These are phyloP conservation scores for Coemansia asiatica DNA, from an alignment of 192 early-diverging fungal species.

Conservation along the genomic window DNA sequence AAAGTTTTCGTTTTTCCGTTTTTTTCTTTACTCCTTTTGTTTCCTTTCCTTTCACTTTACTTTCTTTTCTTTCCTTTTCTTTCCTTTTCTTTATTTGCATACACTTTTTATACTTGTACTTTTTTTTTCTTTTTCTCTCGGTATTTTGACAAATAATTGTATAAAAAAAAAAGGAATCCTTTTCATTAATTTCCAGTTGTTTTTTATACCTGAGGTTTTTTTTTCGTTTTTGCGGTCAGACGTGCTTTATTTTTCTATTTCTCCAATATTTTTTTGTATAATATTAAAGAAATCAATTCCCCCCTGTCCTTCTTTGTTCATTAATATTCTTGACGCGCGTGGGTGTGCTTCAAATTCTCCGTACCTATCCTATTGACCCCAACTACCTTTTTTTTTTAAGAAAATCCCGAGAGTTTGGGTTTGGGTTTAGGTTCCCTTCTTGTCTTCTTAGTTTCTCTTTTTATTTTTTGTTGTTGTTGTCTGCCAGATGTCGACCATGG, in stretches of 20 bases:
- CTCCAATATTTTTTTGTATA: not conserved
- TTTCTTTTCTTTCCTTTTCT: not conserved
- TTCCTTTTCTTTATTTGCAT: constrained; percentile 7
- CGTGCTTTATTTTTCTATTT: not conserved
- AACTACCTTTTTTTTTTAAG: not conserved
- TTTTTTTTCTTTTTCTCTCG: constrained; percentile 11
- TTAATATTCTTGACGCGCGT: not conserved
- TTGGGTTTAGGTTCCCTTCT: no score
- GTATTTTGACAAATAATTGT: not conserved
- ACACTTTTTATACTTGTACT: not conserved
- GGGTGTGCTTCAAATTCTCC: not conserved
- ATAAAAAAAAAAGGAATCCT: not conserved
- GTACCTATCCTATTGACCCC: not conserved
- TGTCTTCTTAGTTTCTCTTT: not conserved
- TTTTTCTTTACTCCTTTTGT: not conserved
- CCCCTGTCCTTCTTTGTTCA: not conserved
- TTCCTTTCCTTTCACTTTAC: constrained; percentile 7
- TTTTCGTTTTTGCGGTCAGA: not conserved
- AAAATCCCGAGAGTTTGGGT: not conserved
- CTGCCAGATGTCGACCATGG: constrained; percentile 39
- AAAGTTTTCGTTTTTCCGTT: no score
- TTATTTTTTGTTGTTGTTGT: not conserved
- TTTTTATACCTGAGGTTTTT: not conserved
- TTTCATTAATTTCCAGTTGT: not conserved
- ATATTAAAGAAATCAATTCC: not conserved